Percentiles rank a stretch among this genome's conserved stretches.
Evolutionary conservation across 1,284 basidiomycete species (phyloP).

Genomic region (Xerocomus nothofagi): DNA sequence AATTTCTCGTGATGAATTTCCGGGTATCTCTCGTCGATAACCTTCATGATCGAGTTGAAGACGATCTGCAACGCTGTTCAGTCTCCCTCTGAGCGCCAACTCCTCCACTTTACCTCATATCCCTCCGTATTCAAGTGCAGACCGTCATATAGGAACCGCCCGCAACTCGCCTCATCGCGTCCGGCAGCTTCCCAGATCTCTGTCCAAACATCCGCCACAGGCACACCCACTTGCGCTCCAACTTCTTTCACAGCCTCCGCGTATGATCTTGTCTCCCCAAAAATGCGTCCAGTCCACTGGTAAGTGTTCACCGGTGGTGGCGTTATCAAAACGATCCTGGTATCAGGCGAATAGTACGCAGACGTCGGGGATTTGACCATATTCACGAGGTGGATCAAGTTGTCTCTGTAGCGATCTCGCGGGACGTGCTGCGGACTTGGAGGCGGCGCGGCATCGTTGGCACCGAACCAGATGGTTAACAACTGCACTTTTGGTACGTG

Average conservation of each 20-base stretch:
- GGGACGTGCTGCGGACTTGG: conserved; percentile 71
- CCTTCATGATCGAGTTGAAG: conserved; percentile 59
- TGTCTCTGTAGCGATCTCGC: conserved; percentile 62
- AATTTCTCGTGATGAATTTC: conserved; percentile 69
- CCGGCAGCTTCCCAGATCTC: conserved; percentile 67
- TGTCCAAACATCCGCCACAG: conserved; percentile 71
- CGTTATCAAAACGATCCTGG: conserved; percentile 77
- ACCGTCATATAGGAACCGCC: conserved; percentile 63
- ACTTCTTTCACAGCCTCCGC: conserved; percentile 69
- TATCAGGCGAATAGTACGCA: conserved; percentile 68
- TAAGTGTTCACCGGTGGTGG: conserved; percentile 79
- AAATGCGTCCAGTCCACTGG: conserved; percentile 60
- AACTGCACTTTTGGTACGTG: conserved; percentile 64
- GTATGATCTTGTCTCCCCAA: conserved; percentile 63
- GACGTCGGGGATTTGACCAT: conserved; percentile 64
- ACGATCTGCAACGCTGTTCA: conserved; percentile 49
- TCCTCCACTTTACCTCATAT: conserved; percentile 51
- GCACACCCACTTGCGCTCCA: conserved; percentile 52
- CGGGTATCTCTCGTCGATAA: conserved; percentile 59
- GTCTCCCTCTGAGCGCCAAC: neutral
- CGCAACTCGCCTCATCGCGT: conserved; percentile 50
- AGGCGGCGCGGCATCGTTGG: conserved; percentile 74
- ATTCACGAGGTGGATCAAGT: conserved; percentile 63
- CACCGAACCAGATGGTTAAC: conserved; percentile 86
- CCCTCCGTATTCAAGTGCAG: conserved; percentile 74